These are phyloP conservation scores for Aureobasidium sp. DNA, from an alignment of 2,329 filamentous ascomycete species.

Conservation along the genomic window DNA sequence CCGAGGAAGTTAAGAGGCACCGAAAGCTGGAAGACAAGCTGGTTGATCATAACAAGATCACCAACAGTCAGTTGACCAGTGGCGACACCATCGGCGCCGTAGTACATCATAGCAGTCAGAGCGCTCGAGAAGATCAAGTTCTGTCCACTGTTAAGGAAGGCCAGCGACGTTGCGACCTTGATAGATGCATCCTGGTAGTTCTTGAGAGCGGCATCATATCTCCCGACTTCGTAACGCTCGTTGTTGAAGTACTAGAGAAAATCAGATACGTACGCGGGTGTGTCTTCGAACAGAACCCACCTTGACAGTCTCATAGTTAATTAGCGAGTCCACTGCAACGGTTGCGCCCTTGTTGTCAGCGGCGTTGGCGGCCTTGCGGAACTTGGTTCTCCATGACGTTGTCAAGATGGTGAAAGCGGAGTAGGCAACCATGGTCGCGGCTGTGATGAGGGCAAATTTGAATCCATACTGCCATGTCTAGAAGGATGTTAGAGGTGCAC, in stretches of 20 bases:
- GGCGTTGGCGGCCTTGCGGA: slow-evolving; percentile 87
- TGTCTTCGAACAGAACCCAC: slow-evolving; percentile 13
- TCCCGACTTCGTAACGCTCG: slow-evolving; percentile 82
- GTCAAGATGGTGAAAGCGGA: slow-evolving; percentile 95
- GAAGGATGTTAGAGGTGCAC: background rate
- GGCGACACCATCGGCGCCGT: slow-evolving; percentile 83
- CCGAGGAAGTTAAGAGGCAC: slow-evolving; percentile 96
- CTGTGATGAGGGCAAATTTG: slow-evolving; percentile 86
- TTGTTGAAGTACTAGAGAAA: slow-evolving; percentile 77
- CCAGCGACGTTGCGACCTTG: slow-evolving; percentile 89
- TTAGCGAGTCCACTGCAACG: slow-evolving; percentile 88
- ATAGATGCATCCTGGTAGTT: slow-evolving; percentile 91
- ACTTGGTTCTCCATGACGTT: slow-evolving; percentile 94
- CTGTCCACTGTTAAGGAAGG: slow-evolving; percentile 88
- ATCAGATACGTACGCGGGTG: background rate
- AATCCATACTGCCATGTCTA: slow-evolving; percentile 87
- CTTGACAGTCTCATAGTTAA: slow-evolving; percentile 99
- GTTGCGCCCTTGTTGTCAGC: slow-evolving; percentile 94
- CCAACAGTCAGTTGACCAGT: slow-evolving; percentile 76
- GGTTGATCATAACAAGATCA: slow-evolving; percentile 97
- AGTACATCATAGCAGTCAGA: slow-evolving; percentile 95
- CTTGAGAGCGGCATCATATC: slow-evolving; percentile 80
- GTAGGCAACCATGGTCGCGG: slow-evolving; percentile 84
- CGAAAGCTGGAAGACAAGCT: slow-evolving; percentile 94
- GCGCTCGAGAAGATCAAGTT: slow-evolving; percentile 95